These are phyloP conservation scores for Pisolithus thermaeus DNA, from an alignment of 1,284 basidiomycete genomes.

Conservation along the genomic window DNA sequence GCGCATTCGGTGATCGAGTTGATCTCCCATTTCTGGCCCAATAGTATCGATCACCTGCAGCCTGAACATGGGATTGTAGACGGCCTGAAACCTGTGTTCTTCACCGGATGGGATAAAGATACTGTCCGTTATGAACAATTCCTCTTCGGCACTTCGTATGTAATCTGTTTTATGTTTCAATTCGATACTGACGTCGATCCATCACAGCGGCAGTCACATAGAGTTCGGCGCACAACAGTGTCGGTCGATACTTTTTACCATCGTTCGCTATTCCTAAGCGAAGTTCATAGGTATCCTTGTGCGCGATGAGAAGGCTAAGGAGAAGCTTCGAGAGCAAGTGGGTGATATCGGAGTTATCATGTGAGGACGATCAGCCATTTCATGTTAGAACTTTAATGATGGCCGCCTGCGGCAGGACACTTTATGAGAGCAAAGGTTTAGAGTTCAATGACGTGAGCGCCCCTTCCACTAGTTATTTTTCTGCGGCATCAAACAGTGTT, in stretches of 20 bases:
- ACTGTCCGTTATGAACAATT: slow-evolving; percentile 53
- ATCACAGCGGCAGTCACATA: slow-evolving; percentile 41
- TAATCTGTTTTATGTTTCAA: not conserved
- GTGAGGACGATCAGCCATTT: slow-evolving; percentile 32
- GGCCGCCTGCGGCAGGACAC: slow-evolving; percentile 39
- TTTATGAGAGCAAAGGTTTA: slow-evolving; percentile 70
- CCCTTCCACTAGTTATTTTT: not conserved
- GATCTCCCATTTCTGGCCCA: slow-evolving; percentile 57
- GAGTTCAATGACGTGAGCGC: slow-evolving; percentile 62
- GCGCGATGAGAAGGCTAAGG: slow-evolving; percentile 48
- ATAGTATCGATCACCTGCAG: slow-evolving; percentile 56
- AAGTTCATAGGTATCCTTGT: slow-evolving; percentile 58
- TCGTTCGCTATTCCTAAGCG: not conserved
- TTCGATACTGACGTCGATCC: slow-evolving; percentile 2
- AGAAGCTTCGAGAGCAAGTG: slow-evolving; percentile 46
- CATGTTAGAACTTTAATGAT: not conserved
- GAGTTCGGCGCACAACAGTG: slow-evolving; percentile 70
- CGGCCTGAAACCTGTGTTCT: slow-evolving; percentile 58
- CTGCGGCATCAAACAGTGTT: not conserved
- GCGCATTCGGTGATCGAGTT: slow-evolving; percentile 61
- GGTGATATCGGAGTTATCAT: slow-evolving; percentile 59
- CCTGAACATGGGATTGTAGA: slow-evolving; percentile 54
- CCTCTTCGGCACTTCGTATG: slow-evolving; percentile 45
- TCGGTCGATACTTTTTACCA: slow-evolving; percentile 19
- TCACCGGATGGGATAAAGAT: slow-evolving; percentile 48